phyloP scores from a whole-genome alignment of 202 grass and related monocot genomes.

The Setaria viridis region DNA sequence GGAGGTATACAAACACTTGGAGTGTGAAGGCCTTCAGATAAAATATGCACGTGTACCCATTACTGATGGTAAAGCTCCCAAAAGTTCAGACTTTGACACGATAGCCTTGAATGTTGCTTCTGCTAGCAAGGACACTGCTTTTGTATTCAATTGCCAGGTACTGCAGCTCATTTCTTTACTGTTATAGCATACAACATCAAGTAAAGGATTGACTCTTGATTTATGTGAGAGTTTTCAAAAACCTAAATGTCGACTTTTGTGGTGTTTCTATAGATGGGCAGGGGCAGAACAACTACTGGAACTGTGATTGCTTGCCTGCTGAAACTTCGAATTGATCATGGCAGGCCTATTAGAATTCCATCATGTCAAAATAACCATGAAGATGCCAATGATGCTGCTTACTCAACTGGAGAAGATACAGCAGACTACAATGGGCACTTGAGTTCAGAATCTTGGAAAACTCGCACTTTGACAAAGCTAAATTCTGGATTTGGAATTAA shows the following conservation, averaged over 20 bases:
- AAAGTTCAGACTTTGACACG: conserved; percentile 99
- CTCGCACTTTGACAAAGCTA: conserved; percentile 51
- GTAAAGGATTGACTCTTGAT: conserved; percentile 19
- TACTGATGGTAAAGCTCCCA: conserved; percentile 98
- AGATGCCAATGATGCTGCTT: conserved; percentile 52
- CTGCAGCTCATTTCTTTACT: conserved; percentile 30
- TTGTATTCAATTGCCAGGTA: conserved; percentile 99
- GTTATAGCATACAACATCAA: conserved; percentile 22
- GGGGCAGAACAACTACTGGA: conserved; percentile 94
- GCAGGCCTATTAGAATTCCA: conserved; percentile 79
- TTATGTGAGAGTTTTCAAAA: conserved; percentile 31
- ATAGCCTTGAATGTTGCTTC: conserved; percentile 79
- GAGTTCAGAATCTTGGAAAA: conserved; percentile 60
- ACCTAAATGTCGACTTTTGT: conserved; percentile 40
- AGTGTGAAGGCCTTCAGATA: conserved; percentile 80
- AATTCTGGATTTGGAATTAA: conserved; percentile 79
- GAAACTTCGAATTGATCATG: conserved; percentile 84
- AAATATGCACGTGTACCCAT: conserved; percentile 97
- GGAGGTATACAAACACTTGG: conserved; percentile 91
- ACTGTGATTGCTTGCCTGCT: conserved; percentile 96
- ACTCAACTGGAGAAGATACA: conserved; percentile 78
- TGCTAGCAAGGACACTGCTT: conserved; percentile 73
- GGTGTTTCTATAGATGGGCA: conserved; percentile 82
- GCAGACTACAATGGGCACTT: conserved; percentile 57
- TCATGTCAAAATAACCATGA: conserved; percentile 54